These are phyloP conservation scores for Biancaea sappan DNA, from an alignment of 306 rosid genomes.

Conservation along the genomic window DNA sequence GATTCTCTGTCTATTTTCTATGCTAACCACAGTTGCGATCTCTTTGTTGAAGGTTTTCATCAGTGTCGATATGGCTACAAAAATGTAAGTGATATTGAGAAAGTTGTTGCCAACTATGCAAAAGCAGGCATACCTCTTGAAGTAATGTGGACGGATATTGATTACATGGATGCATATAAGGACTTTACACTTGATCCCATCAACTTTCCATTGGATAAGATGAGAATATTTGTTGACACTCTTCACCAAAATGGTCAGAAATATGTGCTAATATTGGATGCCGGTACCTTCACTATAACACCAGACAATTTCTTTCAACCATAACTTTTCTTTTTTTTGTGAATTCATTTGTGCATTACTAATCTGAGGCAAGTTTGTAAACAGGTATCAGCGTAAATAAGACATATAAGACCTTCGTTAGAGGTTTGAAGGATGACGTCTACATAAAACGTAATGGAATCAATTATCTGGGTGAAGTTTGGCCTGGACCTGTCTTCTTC, in stretches of 20 bases:
- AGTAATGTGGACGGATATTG: constrained; percentile 95
- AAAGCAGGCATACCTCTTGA: constrained; percentile 82
- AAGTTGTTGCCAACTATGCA: constrained; percentile 73
- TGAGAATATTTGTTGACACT: constrained; percentile 54
- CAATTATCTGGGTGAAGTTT: constrained; percentile 73
- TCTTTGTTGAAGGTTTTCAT: constrained; percentile 67
- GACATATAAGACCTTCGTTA: constrained; percentile 57
- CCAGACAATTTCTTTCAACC: background rate
- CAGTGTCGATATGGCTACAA: constrained; percentile 87
- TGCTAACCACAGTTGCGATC: constrained; percentile 24
- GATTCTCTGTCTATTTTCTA: constrained; percentile 11
- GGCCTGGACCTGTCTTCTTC: constrained; percentile 81
- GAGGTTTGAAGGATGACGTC: constrained; percentile 74
- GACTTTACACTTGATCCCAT: constrained; percentile 89
- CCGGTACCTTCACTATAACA: constrained; percentile 51
- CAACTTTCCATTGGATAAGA: constrained; percentile 68
- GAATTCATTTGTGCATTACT: background rate
- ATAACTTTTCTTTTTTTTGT: background rate
- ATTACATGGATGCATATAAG: constrained; percentile 89
- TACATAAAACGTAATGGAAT: constrained; percentile 65
- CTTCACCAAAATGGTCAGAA: constrained; percentile 83
- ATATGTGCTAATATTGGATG: constrained; percentile 81
- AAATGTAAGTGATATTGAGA: constrained; percentile 60
- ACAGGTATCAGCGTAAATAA: constrained; percentile 72
- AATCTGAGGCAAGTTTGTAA: constrained; percentile 21